A percentile compares a stretch with the other conserved stretches of the same genome.
These are phyloP conservation scores for Scheffersomyces lignicola DNA, from an alignment of 1,139 yeast species.

Conservation along the genomic window DNA sequence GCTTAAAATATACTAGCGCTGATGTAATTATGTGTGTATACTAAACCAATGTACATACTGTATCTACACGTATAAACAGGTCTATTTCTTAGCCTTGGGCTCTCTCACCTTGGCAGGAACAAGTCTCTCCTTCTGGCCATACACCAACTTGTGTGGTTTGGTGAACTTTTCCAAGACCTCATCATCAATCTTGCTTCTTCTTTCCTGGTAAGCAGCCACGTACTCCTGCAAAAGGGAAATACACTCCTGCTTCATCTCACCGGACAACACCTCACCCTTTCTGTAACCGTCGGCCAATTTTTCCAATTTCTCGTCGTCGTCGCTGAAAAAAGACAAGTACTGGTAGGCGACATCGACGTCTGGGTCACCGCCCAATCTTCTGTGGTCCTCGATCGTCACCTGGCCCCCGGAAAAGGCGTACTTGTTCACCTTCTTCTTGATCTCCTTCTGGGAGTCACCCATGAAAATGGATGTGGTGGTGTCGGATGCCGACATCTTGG, in stretches of 20 bases:
- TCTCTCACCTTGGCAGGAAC: slow-evolving; percentile 66
- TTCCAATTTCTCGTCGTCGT: slow-evolving; percentile 80
- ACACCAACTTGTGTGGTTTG: slow-evolving; percentile 80
- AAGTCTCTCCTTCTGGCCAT: slow-evolving; percentile 69
- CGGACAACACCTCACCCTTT: slow-evolving; percentile 81
- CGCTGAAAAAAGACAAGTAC: slow-evolving; percentile 83
- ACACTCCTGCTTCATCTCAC: slow-evolving; percentile 91
- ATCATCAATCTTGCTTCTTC: slow-evolving; percentile 67
- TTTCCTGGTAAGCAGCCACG: slow-evolving; percentile 78
- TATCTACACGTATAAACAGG: slow-evolving; percentile 5
- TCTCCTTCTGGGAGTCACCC: slow-evolving; percentile 92
- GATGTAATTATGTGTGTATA: slow-evolving; percentile 4
- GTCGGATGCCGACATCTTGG: slow-evolving; percentile 97
- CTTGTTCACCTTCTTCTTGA: slow-evolving; percentile 92
- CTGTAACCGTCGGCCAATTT: slow-evolving; percentile 65
- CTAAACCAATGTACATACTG: not conserved
- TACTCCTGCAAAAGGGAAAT: slow-evolving; percentile 77
- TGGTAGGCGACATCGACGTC: slow-evolving; percentile 96
- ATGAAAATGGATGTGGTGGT: slow-evolving; percentile 78
- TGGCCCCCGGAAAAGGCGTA: slow-evolving; percentile 97
- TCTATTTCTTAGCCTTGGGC: slow-evolving; percentile 19
- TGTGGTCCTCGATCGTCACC: slow-evolving; percentile 85
- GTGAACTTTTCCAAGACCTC: slow-evolving; percentile 70
- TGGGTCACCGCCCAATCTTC: slow-evolving; percentile 87
- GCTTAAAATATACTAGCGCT: too few species aligned